phyloP scores from a whole-genome alignment of 2,329 filamentous ascomycete genomes.

The Penicillium sp. region DNA sequence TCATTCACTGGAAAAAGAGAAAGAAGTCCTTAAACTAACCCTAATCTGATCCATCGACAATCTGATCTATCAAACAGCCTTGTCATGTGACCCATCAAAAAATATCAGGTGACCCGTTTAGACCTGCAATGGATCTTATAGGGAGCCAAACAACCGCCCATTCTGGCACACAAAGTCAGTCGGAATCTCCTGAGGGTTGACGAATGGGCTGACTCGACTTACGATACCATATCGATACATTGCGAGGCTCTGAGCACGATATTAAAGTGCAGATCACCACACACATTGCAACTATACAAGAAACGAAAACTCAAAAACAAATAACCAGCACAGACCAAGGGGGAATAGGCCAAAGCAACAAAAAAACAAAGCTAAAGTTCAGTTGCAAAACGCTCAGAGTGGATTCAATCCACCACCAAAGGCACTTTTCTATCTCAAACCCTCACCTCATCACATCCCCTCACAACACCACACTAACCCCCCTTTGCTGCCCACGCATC shows the following conservation, averaged over 20 bases:
- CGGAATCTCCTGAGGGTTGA: not conserved
- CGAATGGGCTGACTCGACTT: not conserved
- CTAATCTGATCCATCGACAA: not conserved
- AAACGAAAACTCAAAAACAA: conserved; percentile 5
- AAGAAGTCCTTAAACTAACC: not conserved
- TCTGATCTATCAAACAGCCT: not conserved
- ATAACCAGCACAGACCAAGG: conserved; percentile 10
- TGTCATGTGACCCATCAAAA: not conserved
- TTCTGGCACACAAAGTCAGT: not conserved
- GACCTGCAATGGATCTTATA: not conserved
- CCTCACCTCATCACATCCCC: not conserved
- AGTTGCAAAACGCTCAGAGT: conserved; percentile 1
- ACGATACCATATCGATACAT: not conserved
- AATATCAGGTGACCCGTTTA: not conserved
- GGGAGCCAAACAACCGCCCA: not conserved
- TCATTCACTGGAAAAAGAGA: not conserved
- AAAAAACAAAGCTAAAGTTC: conserved; percentile 2
- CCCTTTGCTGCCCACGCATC: conserved; percentile 37
- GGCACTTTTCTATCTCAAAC: not conserved
- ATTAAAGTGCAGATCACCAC: not conserved
- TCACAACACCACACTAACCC: conserved; percentile 34
- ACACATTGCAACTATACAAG: not conserved
- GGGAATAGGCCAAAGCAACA: conserved; percentile 19
- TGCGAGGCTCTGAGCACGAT: not conserved
- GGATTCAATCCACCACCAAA: not conserved